Evolutionary conservation across 306 rosid genomes (phyloP), one percentile per base, ranked within the genome.

Genomic region (Carpinus fangiana): DNA sequence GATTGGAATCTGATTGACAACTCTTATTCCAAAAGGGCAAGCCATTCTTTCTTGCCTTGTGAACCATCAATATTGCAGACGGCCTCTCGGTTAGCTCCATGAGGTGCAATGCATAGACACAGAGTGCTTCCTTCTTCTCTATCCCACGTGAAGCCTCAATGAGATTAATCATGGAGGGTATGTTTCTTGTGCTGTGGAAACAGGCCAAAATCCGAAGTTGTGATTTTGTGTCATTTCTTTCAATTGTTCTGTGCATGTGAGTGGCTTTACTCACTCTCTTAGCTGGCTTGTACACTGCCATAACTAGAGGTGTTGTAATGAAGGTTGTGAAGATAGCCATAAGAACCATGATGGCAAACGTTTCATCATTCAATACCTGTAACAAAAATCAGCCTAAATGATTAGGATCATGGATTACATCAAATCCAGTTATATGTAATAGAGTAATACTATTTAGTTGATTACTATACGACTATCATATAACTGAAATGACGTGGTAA

Each of bases 261-360:
- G 75, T 76, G 31, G 80, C 80, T 34, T 36, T 36, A 79, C 79
- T 76, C 36, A 64, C 71, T 72, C 81, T 89, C 72, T 83, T 87
- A 2, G 90, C 93, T 18, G 93, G 97, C 79, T 92, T 89, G 67
- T 88, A 94, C 45, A 87, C 87, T 7, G 83, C 80, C 47, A 75
- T 80, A 72, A 94, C 97, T 70, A 92, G 54, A 51, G 98, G 98
- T 9, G 98, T 94, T 52, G 98, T 94, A 26, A 94, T 80, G 79
- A 92, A 90, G 57, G 98, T 94, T 13, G 97, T 94, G 75, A 94
- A 84, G 76, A 94, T 79, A 50, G 98, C 98, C 98, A 94, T 94
- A 12, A 94, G 86, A 80, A 94, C 88, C 97, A 94, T 90, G 53
- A 94, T 89, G 34, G 97, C 97, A 82, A 94, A 94, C 34, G 96